These are phyloP conservation scores for Ganoderma lingzhi DNA, from an alignment of 1,284 basidiomycete genomes.

Conservation along the genomic window DNA sequence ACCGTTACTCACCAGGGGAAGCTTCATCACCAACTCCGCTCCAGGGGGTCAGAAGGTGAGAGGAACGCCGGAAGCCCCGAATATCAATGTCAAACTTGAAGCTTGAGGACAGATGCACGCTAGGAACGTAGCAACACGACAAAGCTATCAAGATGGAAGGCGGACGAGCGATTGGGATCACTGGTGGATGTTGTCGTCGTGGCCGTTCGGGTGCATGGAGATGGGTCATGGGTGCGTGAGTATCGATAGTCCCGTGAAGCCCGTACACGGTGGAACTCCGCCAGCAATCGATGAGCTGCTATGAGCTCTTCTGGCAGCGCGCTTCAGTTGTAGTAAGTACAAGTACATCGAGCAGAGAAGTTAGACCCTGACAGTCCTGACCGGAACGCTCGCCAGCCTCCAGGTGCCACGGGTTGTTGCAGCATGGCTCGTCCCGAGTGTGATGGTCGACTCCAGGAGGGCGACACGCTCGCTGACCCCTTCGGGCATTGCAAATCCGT, in stretches of 20 bases:
- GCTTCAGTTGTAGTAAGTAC: neutral
- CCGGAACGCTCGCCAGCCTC: neutral
- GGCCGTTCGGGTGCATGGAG: neutral
- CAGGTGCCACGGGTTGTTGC: neutral
- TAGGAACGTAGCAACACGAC: neutral
- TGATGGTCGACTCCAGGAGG: neutral
- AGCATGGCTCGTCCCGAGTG: neutral
- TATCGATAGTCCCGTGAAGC: neutral
- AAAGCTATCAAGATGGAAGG: neutral
- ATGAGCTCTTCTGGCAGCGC: neutral
- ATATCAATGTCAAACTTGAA: neutral
- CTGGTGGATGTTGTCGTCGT: neutral
- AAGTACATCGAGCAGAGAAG: neutral
- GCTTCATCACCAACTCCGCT: neutral
- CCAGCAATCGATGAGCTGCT: neutral
- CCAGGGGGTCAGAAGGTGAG: neutral
- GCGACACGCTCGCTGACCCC: neutral
- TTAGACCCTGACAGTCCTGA: neutral
- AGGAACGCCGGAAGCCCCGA: neutral
- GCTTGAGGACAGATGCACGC: neutral
- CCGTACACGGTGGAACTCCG: neutral
- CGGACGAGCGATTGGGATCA: neutral
- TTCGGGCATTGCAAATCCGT: neutral
- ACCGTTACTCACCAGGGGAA: neutral
- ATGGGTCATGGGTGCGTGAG: neutral